These are phyloP conservation scores for Linum tenue DNA, from an alignment of 345 rosid species.

Conservation along the genomic window DNA sequence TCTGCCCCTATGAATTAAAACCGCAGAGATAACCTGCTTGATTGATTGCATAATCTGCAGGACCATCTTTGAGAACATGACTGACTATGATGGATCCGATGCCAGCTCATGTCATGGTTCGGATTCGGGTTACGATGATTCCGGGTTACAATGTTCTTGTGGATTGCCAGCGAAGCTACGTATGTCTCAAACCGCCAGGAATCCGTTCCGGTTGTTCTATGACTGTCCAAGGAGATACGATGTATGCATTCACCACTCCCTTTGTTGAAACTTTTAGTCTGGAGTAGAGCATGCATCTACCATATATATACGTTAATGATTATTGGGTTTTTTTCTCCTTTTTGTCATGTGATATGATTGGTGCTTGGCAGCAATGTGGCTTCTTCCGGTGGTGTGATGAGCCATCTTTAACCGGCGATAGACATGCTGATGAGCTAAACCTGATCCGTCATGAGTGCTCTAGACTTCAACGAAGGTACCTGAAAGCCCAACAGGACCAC, in stretches of 20 bases:
- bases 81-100: not conserved
- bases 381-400: constrained; percentile 15
- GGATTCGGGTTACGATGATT: not conserved
- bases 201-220: constrained; percentile 15
- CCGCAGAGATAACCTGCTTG: too few relatives aligned
- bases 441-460: constrained; percentile 11
- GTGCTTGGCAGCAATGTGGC: constrained; percentile 8
- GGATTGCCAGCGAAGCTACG: constrained; percentile 8
- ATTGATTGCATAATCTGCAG: not conserved
- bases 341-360: not conserved
- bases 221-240: constrained; percentile 5
- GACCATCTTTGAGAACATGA: not conserved
- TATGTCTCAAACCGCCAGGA: constrained; percentile 4
- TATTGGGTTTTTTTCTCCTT: not conserved
- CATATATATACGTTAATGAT: too few relatives aligned
- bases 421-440: constrained; percentile 12
- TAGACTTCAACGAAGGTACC: constrained; percentile 3
- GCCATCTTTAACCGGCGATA: constrained; percentile 6
- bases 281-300: too few relatives aligned
- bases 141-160: constrained; percentile 6
- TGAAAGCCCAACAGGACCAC: not conserved
- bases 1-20: too few relatives aligned
- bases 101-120: not conserved
- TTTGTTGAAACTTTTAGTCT: not conserved
- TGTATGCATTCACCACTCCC: not conserved